Percentiles rank a stretch among this genome's conserved stretches.
Evolutionary conservation across 2,329 filamentous ascomycete genomes (phyloP).

Genomic region (Beauveria varroae): DNA sequence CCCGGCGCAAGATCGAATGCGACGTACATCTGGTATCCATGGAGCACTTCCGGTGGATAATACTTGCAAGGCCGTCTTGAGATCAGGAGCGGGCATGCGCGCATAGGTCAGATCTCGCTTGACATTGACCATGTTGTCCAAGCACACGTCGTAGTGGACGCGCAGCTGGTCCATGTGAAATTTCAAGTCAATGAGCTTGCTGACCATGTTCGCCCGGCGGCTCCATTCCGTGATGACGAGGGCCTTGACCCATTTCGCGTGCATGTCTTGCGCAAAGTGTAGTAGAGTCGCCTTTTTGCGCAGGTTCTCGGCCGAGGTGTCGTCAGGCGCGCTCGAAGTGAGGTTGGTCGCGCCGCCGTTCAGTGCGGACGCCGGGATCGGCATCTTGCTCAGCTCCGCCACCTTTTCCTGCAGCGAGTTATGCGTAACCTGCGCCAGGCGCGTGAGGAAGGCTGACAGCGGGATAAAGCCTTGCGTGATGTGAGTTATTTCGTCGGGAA

Average conservation of each 20-base stretch:
- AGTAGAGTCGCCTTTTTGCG: slow-evolving; percentile 70
- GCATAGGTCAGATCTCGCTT: slow-evolving; percentile 66
- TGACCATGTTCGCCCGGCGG: slow-evolving; percentile 68
- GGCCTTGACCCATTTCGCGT: slow-evolving; percentile 87
- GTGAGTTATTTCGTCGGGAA: slow-evolving; percentile 58
- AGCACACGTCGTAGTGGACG: slow-evolving; percentile 49
- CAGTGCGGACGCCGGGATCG: slow-evolving; percentile 40
- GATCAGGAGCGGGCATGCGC: slow-evolving; percentile 80
- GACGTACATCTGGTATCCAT: slow-evolving; percentile 70
- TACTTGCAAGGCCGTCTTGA: slow-evolving; percentile 81
- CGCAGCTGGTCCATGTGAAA: slow-evolving; percentile 62
- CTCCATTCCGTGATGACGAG: slow-evolving; percentile 89
- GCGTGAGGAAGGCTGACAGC: slow-evolving; percentile 64
- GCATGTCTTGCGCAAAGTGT: slow-evolving; percentile 69
- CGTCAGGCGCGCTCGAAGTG: slow-evolving; percentile 34
- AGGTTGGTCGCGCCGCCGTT: slow-evolving; percentile 44
- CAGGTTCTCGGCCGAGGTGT: slow-evolving; percentile 57
- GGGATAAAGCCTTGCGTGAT: slow-evolving; percentile 71
- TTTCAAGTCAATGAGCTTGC: slow-evolving; percentile 81
- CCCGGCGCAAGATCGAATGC: neutral
- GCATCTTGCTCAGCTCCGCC: slow-evolving; percentile 60
- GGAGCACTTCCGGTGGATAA: slow-evolving; percentile 69
- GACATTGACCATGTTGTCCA: slow-evolving; percentile 60
- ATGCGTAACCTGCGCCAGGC: slow-evolving; percentile 77
- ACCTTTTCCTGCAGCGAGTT: slow-evolving; percentile 68